Base-by-base conservation (phyloP, 441 rosid genomes). In the Adansonia gregorii region DNA sequence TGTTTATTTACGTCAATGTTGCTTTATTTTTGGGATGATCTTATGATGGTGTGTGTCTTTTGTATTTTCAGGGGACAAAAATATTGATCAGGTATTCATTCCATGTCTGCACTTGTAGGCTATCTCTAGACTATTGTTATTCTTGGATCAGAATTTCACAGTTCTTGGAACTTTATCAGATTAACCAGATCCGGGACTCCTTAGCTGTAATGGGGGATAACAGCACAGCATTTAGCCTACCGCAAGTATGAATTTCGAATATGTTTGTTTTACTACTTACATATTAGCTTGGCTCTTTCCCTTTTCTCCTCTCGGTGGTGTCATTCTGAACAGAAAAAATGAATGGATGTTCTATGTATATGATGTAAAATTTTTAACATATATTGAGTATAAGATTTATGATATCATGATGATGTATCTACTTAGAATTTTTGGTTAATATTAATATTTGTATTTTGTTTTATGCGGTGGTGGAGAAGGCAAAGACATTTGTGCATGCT, bases 221-320 rank as follows among this genome's bases (percentile, higher is more conserved):
- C 83, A 96, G 98, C 88, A 96, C 98, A 6, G 98, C 98, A 52
- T 96, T 94, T 84, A 96, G 99, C 87, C 86, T 96, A 83, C 99
- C 99, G 39, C 99, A 96, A 78, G 99, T 96, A 90, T 77, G 91
- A n/a, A 17, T 82, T 81, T 39, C 72, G 49, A 58, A 35, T 61
- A 8, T 67, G 4, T 78, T 80, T 78, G 54, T 74, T 77, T 63
- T 52, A 71, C 66, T 49, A 10, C 61, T 39, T 43, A 14, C 10
- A 6, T 48, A 55, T 8, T 55, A 12, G 22, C 4, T 17, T 66
- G 27, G 39, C 6, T 52, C 9, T 12, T 76, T 51, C 20, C 49
- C 63, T 15, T 46, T 15, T 10, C 68, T 20, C 39, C 2, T 7
- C 3, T 41, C 17, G 65, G 39, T 43, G 1, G 20, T 43, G 41